Evolutionary conservation across 495 filamentous ascomycete species (phyloP).

Genomic region (Stereocaulon alpinum): DNA sequence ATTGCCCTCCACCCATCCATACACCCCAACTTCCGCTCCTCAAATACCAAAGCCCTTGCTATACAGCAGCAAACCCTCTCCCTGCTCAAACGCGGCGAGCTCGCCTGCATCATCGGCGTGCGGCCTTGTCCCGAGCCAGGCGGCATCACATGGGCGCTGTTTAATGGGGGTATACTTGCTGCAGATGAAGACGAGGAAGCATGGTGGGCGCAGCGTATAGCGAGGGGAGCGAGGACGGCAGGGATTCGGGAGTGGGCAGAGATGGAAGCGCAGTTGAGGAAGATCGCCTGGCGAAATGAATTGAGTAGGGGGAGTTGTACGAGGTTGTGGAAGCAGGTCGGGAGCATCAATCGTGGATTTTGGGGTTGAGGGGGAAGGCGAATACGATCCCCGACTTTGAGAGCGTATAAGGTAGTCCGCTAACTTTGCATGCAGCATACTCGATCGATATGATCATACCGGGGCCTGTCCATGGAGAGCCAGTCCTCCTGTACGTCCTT

Average conservation of each 20-base stretch:
- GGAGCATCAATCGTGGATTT: background rate
- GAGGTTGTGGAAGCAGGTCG: background rate
- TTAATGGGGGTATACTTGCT: background rate
- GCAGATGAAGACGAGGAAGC: background rate
- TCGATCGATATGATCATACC: too few relatives aligned
- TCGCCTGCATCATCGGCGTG: background rate
- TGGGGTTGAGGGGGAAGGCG: too few relatives aligned
- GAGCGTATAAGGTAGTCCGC: too few relatives aligned
- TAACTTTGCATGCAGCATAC: too few relatives aligned
- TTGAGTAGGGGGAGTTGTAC: background rate
- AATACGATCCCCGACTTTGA: too few relatives aligned
- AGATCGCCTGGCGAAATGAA: background rate
- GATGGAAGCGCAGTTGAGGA: background rate
- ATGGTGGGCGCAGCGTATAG: background rate
- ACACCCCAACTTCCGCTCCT: too few relatives aligned
- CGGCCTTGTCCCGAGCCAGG: background rate
- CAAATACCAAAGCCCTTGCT: background rate
- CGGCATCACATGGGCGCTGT: background rate
- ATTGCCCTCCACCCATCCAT: background rate
- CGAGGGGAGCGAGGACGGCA: background rate
- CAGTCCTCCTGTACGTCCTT: too few relatives aligned
- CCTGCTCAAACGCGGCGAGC: background rate
- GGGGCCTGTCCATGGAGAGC: too few relatives aligned
- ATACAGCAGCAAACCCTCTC: background rate
- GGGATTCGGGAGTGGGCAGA: background rate